Base-by-base conservation (phyloP, 2,329 filamentous ascomycete species). In the Zymoseptoria ardabiliae region DNA sequence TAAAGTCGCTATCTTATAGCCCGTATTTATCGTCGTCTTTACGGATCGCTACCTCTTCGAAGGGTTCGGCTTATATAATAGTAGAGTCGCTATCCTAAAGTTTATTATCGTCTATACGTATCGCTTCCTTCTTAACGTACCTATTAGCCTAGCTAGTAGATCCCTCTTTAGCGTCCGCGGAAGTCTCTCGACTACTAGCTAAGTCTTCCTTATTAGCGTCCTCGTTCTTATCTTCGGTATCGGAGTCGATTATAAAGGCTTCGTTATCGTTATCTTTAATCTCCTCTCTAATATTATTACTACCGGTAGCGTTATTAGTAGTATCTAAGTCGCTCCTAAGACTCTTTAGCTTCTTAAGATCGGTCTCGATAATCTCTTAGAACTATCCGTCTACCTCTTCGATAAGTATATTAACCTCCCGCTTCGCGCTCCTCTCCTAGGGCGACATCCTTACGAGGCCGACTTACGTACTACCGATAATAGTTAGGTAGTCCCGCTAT, bases 401-500 rank as follows among this genome's bases (percentile, higher is more conserved):
- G 25, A 69, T 61, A 4, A 54, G 54, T 17, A 66, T 63, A 48
- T 68, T 63, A 21, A 69, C 58, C 30, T 62, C 55, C 50, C 61
- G 58, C 10, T 65, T 61, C 11, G 58, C 30, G 17, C 35, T 21
- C 21, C 63, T 63, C 63, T 68, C 68, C 21, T 66, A 59, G 4
- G 63, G 58, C 4, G 62, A 53, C 58, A 66, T 59, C 23, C 55
- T 58, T 23, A 58, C 58, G 11, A 65, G 59, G 48, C 55, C 61
- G 11, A 59, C 53, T 22, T 55, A 60, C 23, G 61, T 61, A 10
- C 61, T 60, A 25, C 70, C 71, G 13, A 77, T 61, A 5, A 73
- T 68, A 2, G 62, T 69, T 60, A 72, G 65, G 61, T 78, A 78
- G 55, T 78, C 75, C 1, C 62, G 64, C 7, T 65, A 64, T 68